A percentile compares a stretch with the other conserved stretches of the same genome.
Conservation (phyloP, 495 filamentous ascomycete genomes). For the Lophiotrema nucula region DNA sequence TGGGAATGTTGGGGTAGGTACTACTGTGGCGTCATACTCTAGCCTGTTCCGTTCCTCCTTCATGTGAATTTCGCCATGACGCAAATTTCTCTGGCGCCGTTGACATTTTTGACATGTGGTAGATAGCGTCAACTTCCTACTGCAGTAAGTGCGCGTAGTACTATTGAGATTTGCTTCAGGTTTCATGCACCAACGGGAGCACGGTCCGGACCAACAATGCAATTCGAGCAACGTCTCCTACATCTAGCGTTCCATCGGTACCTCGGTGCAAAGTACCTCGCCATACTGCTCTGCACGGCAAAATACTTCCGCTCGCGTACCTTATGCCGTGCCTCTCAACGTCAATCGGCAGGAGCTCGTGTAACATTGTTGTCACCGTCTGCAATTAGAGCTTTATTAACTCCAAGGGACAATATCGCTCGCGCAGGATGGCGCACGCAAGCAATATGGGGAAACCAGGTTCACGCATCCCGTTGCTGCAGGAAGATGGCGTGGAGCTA, state of each 20-base stretch:
- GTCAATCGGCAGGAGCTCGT: neutral
- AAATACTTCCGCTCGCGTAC: conserved; percentile 18
- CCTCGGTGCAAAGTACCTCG: conserved; percentile 13
- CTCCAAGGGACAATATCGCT: neutral
- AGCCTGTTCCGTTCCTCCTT: conserved; percentile 6
- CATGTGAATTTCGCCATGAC: conserved; percentile 7
- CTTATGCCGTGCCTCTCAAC: neutral
- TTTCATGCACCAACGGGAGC: conserved; percentile 9
- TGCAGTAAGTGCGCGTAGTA: neutral
- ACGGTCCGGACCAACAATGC: conserved; percentile 4
- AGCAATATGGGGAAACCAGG: conserved; percentile 3
- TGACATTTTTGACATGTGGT: no score
- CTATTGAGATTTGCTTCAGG: neutral
- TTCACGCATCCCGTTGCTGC: neutral
- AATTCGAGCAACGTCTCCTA: neutral
- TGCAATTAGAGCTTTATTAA: neutral
- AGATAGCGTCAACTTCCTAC: neutral
- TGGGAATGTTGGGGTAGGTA: neutral
- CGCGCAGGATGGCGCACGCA: neutral
- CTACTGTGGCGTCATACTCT: neutral
- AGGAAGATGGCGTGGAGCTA: neutral
- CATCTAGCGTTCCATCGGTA: conserved; percentile 9
- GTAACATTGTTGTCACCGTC: neutral
- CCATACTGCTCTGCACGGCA: neutral
- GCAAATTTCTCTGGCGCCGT: neutral